Evolutionary conservation across 2,329 filamentous ascomycete genomes (phyloP).

Genomic region (Capronia coronata): DNA sequence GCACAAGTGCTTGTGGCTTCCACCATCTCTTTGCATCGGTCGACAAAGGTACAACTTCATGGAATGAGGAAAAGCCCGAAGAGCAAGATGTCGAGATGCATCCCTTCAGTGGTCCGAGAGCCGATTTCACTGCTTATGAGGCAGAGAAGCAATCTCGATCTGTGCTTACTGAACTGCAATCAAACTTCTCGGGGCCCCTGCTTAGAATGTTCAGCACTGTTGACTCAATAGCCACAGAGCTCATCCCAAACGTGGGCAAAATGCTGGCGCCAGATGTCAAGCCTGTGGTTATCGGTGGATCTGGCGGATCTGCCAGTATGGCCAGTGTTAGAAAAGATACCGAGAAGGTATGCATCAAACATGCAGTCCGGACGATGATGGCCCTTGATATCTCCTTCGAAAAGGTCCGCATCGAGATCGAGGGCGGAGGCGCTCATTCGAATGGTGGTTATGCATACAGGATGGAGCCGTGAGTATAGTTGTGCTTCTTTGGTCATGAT

Average conservation of each 20-base stretch:
- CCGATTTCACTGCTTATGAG: conserved; percentile 75
- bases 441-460: conserved; percentile 72
- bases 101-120: conserved; percentile 75
- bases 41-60: conserved; percentile 41
- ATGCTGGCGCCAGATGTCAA: conserved; percentile 86
- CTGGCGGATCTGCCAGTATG: conserved; percentile 57
- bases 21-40: conserved; percentile 83
- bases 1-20: conserved; percentile 78
- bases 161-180: conserved; percentile 66
- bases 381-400: conserved; percentile 77
- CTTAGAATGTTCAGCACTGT: conserved; percentile 71
- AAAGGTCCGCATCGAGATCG: conserved; percentile 68
- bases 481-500: conserved; percentile 29
- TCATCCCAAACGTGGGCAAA: conserved; percentile 69
- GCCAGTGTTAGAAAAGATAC: conserved; percentile 83
- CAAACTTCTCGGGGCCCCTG: conserved; percentile 63
- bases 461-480: conserved; percentile 75
- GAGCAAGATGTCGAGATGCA: conserved; percentile 46
- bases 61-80: conserved; percentile 41
- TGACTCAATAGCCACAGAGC: conserved; percentile 70
- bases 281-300: conserved; percentile 74
- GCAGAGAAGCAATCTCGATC: conserved; percentile 70
- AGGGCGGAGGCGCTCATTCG: conserved; percentile 42
- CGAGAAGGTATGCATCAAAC: conserved; percentile 72
- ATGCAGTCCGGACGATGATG: conserved; percentile 75